Base-by-base conservation (phyloP, 257 asterid species). In the Catharanthus roseus region DNA sequence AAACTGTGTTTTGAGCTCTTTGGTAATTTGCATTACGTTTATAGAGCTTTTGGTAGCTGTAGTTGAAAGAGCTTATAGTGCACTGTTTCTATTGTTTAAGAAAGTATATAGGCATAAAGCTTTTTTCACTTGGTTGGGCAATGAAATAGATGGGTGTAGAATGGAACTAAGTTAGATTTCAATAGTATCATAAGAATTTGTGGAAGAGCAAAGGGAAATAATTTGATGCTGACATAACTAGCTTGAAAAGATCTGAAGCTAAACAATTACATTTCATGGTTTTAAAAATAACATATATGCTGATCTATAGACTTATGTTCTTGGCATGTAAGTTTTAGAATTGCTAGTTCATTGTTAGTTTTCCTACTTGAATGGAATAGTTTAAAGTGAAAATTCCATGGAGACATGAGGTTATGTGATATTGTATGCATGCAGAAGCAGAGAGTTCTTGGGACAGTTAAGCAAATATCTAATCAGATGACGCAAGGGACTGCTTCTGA, bases 381-480 rank as follows among this genome's bases (percentile, higher is more conserved):
- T 0, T 39, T 71, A 24, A 44, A 21, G 18, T 47, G 19, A 33
- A 50, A 65, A 49, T 50, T 50, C 19, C 38, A 24, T 44, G 16
- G 19, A 47, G 58, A 16, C 2, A 11, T 47, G 28, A 2, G 24
- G 26, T n/a, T 26, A 8, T 29, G 6, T 51, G 34, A 51, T 21
- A 9, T 61, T 44, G 16, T 56, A 51, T 64, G 49, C 41, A 23
- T 74, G 78, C 78, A 74, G 78, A 74, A 74, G 77, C 72, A 66
- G 73, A 67, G 78, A 74, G 31, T 57, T 34, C 23, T 49, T 2
- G 70, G 47, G 11, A 34, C 63, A 34, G 53, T 49, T 31, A 33
- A 67, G 69, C 68, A 56, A 26, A 57, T 23, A 15, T 23, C 73
- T 67, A 45, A 55, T 16, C 38, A 31, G 21, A 70, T 76, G 72